Percentiles rank a stretch among this genome's conserved stretches.
Evolutionary conservation across 129 eudicot species (phyloP).

Genomic region (Lactuca saligna): DNA sequence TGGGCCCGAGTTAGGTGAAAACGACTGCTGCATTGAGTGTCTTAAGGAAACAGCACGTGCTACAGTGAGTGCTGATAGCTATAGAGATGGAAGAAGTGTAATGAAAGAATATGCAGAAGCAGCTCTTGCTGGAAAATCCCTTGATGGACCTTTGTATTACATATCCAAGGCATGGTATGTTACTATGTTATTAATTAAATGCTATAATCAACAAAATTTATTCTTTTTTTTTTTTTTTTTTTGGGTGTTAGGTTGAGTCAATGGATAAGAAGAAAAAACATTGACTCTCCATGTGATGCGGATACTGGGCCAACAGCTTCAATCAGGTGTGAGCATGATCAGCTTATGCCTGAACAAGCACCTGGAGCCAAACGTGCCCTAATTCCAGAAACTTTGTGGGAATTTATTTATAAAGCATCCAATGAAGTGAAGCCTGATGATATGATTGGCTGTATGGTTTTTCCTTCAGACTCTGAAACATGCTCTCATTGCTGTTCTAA

Average conservation of each 20-base stretch:
- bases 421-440: constrained; percentile 77
- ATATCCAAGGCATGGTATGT: constrained; percentile 87
- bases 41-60: constrained; percentile 58
- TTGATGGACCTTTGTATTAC: constrained; percentile 64
- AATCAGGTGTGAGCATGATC: constrained; percentile 89
- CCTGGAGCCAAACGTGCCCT: constrained; percentile 85
- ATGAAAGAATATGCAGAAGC: constrained; percentile 93
- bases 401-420: constrained; percentile 62
- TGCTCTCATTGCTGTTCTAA: constrained; percentile 65
- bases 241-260: constrained; percentile 67
- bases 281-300: constrained; percentile 88
- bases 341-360: constrained; percentile 89
- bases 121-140: constrained; percentile 76
- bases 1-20: constrained; percentile 70
- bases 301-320: constrained; percentile 97
- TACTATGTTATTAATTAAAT: no score
- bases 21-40: constrained; percentile 72
- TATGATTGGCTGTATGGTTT: constrained; percentile 61
- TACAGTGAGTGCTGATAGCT: constrained; percentile 70
- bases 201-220: not conserved
- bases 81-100: constrained; percentile 59
- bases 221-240: not conserved
- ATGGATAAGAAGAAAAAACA: constrained; percentile 81
- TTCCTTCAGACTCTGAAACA: constrained; percentile 57
- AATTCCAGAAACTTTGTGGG: constrained; percentile 85